Conservation (phyloP, 1,284 basidiomycete genomes). For the Tausonia pullulans region DNA sequence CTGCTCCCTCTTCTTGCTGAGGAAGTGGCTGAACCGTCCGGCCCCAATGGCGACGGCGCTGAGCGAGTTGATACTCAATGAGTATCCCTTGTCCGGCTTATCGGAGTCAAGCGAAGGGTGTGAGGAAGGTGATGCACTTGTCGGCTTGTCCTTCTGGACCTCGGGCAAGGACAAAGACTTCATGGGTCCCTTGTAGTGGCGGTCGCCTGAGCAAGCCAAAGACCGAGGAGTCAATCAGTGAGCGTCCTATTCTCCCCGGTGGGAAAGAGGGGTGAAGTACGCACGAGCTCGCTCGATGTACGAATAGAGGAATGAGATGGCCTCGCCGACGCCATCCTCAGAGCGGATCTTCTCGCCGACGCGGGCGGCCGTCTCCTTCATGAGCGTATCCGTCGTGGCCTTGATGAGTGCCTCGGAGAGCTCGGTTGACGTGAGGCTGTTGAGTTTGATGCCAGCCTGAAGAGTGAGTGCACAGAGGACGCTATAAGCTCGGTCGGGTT, state of each 20-base stretch:
- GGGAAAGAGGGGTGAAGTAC: not conserved
- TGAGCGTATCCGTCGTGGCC: conserved; percentile 46
- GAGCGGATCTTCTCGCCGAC: conserved; percentile 51
- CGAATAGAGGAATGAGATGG: conserved; percentile 8
- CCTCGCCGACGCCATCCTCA: conserved; percentile 37
- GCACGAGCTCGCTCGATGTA: conserved; percentile 11
- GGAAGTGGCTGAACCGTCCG: too few species aligned
- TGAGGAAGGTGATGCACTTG: too few species aligned
- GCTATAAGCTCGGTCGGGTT: not conserved
- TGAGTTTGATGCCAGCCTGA: conserved; percentile 44
- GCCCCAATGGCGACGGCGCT: too few species aligned
- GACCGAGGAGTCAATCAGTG: not conserved
- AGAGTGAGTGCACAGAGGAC: not conserved
- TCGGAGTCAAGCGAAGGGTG: too few species aligned
- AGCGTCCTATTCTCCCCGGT: not conserved
- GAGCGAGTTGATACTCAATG: too few species aligned
- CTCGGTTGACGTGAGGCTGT: conserved; percentile 42
- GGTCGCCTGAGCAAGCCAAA: not conserved
- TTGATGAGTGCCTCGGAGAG: conserved; percentile 45
- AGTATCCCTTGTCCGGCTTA: too few species aligned
- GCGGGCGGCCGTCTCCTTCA: conserved; percentile 53
- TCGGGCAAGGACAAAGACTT: too few species aligned
- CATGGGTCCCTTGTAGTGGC: not conserved
- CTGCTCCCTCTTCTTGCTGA: too few species aligned
- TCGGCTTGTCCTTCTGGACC: too few species aligned